Percentiles rank a stretch among this genome's conserved stretches.
phyloP scores from a whole-genome alignment of 306 rosid genomes.

The Quercus alba region DNA sequence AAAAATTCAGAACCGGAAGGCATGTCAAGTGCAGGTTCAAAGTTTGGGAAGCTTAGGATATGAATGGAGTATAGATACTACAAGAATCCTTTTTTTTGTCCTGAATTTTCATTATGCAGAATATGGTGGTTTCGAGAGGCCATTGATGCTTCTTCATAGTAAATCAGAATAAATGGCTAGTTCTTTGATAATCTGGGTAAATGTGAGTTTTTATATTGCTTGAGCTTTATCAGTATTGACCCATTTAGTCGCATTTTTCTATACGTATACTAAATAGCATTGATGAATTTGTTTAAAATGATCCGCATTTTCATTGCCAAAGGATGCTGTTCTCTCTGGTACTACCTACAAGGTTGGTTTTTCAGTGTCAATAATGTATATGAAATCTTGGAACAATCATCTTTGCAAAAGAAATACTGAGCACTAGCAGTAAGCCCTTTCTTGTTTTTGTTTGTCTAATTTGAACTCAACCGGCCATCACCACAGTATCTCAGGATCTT shows the following conservation, averaged over 20 bases:
- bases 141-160: slow-evolving; percentile 15
- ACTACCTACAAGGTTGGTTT: neutral
- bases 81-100: neutral
- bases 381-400: neutral
- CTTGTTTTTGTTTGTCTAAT: neutral
- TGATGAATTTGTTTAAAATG: neutral
- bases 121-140: slow-evolving; percentile 22
- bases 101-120: slow-evolving; percentile 20
- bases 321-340: neutral
- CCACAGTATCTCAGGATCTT: too few relatives aligned
- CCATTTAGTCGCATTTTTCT: neutral
- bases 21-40: slow-evolving; percentile 35
- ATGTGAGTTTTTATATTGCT: slow-evolving; percentile 9
- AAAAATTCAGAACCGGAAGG: slow-evolving; percentile 31
- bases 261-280: neutral
- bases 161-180: slow-evolving; percentile 18
- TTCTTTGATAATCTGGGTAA: slow-evolving; percentile 14
- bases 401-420: neutral
- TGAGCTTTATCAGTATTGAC: slow-evolving; percentile 10
- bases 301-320: neutral
- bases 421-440: neutral
- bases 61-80: slow-evolving; percentile 21
- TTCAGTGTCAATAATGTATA: neutral
- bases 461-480: neutral
- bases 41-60: slow-evolving; percentile 42